Conservation (phyloP, 345 rosid genomes). For the Eucalyptus cloeziana region DNA sequence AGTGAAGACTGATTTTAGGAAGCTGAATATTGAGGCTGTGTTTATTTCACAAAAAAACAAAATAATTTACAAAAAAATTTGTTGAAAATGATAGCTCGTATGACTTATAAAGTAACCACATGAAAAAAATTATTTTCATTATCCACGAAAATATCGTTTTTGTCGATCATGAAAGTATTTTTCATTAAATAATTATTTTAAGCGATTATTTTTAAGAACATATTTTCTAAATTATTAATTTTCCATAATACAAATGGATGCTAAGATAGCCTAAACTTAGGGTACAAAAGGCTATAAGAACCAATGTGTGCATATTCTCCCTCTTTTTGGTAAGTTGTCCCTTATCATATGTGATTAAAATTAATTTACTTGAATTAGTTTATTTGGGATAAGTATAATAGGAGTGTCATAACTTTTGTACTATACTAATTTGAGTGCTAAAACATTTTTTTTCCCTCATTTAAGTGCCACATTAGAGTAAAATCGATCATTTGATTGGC, state of each 20-base stretch:
- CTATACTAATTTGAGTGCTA: no score
- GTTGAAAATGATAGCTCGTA: neutral
- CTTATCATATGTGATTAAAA: neutral
- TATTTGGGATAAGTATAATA: no score
- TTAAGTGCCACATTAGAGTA: no score
- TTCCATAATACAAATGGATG: neutral
- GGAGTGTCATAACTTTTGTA: no score
- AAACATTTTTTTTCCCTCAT: no score
- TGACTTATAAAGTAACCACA: neutral
- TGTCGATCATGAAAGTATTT: neutral
- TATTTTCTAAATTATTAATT: neutral
- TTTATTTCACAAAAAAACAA: neutral
- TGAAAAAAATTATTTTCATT: neutral
- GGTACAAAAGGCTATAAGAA: neutral
- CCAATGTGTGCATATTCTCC: neutral
- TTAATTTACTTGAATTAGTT: neutral
- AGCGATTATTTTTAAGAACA: fast-evolving
- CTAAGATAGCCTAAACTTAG: neutral
- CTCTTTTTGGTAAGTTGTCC: neutral
- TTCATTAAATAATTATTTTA: neutral
- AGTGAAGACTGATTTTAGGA: neutral
- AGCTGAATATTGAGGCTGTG: neutral
- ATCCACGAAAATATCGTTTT: fast-evolving
- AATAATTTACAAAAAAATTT: neutral
- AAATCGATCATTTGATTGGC: no score